Base-by-base conservation (phyloP, 495 filamentous ascomycete genomes). In the Neurospora hispaniola region DNA sequence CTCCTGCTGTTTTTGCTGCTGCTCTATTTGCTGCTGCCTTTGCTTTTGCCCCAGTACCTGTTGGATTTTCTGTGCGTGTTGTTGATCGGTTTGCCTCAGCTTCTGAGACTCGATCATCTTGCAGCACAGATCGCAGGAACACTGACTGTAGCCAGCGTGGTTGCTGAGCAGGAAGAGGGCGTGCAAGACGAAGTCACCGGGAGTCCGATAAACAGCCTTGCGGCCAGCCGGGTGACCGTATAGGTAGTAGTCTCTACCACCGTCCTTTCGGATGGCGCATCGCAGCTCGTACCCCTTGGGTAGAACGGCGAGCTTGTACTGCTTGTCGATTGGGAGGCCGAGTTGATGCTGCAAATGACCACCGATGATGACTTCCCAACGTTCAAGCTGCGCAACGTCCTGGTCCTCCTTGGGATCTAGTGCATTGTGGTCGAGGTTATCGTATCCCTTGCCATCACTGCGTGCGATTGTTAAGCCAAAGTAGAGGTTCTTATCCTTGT, bases 151-250 rank as follows among this genome's bases (percentile, higher is more conserved):
- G 70, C 83, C 78, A 20, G 76, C 62, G 11, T 76, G 78, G 43
- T 75, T 75, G 54, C 79, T 81, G 9, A 76, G 42, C 18, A 86
- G 74, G 81, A 81, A 86, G 10, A 84, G 68, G 20, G 80, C 74
- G 69, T 86, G 84, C 11, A 79, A 73, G 18, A 80, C 80, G 62
- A 86, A 84, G 18, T 86, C 83, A 23, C 75, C 76, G 2, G 82
- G 77, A 9, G 82, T 83, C 39, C 83, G 79, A 71, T 79, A 85
- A 46, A 75, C 73, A n/a, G 77, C 71, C 48, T 77, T 79, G 14
- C 71, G 70, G 0, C 82, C 80, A 7, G 74, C 74, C 2, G 84
- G 84, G 70, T 85, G 83, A 16, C 84, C 84, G 41, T 81, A 85
- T 9, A 84, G 73, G 71, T 82, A 83, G 70, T 81, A 82, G 71